Conservation (phyloP, 169 alveolate species). For the Plasmodium relictum region DNA sequence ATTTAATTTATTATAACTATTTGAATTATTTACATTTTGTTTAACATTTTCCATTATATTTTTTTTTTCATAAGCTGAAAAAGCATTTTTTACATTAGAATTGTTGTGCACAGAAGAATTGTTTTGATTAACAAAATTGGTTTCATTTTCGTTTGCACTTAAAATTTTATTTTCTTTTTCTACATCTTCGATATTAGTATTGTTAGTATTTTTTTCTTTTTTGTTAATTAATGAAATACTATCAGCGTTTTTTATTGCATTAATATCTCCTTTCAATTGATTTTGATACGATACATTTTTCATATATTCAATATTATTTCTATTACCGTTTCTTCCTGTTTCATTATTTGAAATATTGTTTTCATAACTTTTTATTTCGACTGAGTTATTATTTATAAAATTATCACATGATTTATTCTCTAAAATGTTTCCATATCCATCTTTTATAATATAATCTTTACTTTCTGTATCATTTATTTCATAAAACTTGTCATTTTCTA, state of each 20-base stretch:
- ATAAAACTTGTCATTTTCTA: background rate
- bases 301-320: slow-evolving; percentile 5
- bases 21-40: slow-evolving; percentile 1
- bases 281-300: background rate
- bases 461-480: background rate
- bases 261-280: background rate
- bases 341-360: slow-evolving; percentile 14
- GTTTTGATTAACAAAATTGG: background rate
- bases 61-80: background rate
- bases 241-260: slow-evolving; percentile 10
- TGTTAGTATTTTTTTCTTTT: slow-evolving; percentile 7
- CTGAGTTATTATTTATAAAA: background rate
- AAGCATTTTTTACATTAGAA: background rate
- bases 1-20: background rate
- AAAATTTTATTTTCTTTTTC: background rate
- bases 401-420: background rate
- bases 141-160: slow-evolving; percentile 8
- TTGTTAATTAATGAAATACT: background rate
- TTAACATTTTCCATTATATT: background rate
- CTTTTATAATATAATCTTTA: background rate
- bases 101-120: background rate
- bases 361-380: slow-evolving; percentile 3
- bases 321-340: background rate
- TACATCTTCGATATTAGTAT: slow-evolving; percentile 14
- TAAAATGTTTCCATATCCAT: background rate